phyloP scores from a whole-genome alignment of 164 flowering plant species.

The Piper longum region DNA sequence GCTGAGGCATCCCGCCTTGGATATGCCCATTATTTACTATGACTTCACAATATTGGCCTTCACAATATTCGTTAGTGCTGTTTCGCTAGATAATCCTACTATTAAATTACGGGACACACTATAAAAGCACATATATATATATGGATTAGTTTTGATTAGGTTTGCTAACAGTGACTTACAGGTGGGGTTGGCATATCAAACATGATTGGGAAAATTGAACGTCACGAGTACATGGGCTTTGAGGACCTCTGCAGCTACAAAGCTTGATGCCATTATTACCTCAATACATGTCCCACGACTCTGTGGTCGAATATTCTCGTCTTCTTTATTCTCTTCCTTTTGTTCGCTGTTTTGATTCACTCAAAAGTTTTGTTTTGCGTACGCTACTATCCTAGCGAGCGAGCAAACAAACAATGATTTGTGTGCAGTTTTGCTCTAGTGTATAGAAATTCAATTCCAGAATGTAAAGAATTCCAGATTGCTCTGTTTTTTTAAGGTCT shows the following conservation, averaged over 20 bases:
- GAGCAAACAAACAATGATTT: no score
- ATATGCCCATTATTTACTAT: constrained; percentile 90
- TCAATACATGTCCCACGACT: background rate
- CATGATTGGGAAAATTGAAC: constrained; percentile 55
- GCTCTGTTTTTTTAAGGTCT: no score
- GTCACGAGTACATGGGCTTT: constrained; percentile 81
- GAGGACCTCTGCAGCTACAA: constrained; percentile 53
- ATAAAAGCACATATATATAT: no score
- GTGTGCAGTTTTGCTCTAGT: no score
- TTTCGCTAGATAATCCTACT: constrained; percentile 75
- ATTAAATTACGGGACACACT: no score
- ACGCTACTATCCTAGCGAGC: no score
- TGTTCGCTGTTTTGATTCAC: no score
- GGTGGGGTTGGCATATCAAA: constrained; percentile 51
- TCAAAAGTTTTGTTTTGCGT: no score
- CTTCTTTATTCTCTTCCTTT: no score
- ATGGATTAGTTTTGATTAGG: background rate
- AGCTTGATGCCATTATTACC: background rate
- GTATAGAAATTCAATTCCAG: no score
- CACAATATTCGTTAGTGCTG: constrained; percentile 79
- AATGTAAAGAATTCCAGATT: no score
- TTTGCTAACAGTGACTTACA: background rate
- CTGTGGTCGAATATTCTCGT: no score
- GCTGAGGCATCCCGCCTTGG: constrained; percentile 85
- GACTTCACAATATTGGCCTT: constrained; percentile 77